Conservation (phyloP, 2,329 filamentous ascomycete species). For the Aspergillus sp. region DNA sequence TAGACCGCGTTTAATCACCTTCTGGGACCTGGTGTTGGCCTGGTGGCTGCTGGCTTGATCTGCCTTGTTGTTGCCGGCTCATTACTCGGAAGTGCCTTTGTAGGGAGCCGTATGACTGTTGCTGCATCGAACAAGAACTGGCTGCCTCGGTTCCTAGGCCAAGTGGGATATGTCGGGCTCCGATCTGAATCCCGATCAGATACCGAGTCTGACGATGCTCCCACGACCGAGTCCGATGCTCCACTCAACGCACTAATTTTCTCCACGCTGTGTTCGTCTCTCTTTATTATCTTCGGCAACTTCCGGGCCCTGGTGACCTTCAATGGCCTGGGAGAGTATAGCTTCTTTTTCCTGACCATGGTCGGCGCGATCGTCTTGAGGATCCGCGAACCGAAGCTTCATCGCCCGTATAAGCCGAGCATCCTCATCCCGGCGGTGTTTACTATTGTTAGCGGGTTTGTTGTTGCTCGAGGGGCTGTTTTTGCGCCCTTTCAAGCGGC, state of each 20-base stretch:
- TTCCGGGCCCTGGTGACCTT: slow-evolving; percentile 19
- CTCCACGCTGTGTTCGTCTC: slow-evolving; percentile 10
- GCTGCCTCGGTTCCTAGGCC: slow-evolving; percentile 15
- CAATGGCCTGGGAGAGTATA: slow-evolving; percentile 20
- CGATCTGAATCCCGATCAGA: not conserved
- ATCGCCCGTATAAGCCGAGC: slow-evolving; percentile 17
- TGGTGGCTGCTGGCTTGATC: slow-evolving; percentile 13
- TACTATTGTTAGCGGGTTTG: slow-evolving; percentile 16
- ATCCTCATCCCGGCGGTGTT: slow-evolving; percentile 11
- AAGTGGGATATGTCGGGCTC: slow-evolving; percentile 5
- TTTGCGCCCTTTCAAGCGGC: slow-evolving; percentile 16
- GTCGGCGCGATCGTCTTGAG: slow-evolving; percentile 16
- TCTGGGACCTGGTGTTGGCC: slow-evolving; percentile 11
- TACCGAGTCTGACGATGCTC: not conserved
- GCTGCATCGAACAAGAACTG: slow-evolving; percentile 16
- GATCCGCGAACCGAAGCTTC: slow-evolving; percentile 14
- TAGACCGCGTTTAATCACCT: slow-evolving; percentile 17
- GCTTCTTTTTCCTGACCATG: slow-evolving; percentile 18
- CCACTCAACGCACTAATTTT: slow-evolving; percentile 18
- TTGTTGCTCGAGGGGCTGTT: slow-evolving; percentile 11
- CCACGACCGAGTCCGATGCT: slow-evolving; percentile 9
- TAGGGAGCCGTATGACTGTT: slow-evolving; percentile 18
- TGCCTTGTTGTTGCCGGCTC: slow-evolving; percentile 18
- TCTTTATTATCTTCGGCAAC: slow-evolving; percentile 18
- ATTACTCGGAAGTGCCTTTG: slow-evolving; percentile 18